Base-by-base conservation (phyloP, 2,329 filamentous ascomycete genomes). In the Fusarium piperis region DNA sequence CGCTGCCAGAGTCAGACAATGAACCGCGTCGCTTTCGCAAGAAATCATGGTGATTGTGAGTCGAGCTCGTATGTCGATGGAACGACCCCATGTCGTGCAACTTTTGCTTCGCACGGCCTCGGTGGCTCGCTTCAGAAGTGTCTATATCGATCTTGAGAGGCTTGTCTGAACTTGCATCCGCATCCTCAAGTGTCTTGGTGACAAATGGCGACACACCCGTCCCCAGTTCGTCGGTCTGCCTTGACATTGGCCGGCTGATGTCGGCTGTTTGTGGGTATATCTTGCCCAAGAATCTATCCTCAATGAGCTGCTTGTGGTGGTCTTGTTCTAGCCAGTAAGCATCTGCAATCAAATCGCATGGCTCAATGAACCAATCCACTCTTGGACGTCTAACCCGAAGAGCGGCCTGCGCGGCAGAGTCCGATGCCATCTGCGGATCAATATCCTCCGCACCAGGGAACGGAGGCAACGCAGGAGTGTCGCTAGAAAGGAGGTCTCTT, bases 271-370 rank as follows among this genome's bases (percentile, higher is more conserved):
- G 81, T 1, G 89, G 86, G 69, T 93, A 97, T 15, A 98, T 89
- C 64, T 88, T 91, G 53, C 89, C 87, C 77, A 94, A 94, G 75
- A 93, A 85, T 15, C 91, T 90, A 80, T 97, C 93, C 78, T 97
- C 93, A 44, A 97, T 92, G 30, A 94, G 85, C 59, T 87, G 87
- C 79, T 95, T 97, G 80, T 98, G 94, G 64, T 91, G 85, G 33
- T 88, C 89, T 76, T 95, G 91, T 79, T 98, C 94, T 23, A 97
- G 83, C 96, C 96, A 99, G 77, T 95, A 94, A 1, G 92, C 87
- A 83, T 99, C 96, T 6, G 95, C 95, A 52, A 98, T 84, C 80
- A 98, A 87, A 78, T 98, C 95, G 62, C 93, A 91, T 1, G 95
- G 93, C 48, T 92, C 89, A 18, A 95, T 89, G 39, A 89, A 87